Base-by-base conservation (phyloP, 1,284 basidiomycete genomes). In the Trametes versicolor region DNA sequence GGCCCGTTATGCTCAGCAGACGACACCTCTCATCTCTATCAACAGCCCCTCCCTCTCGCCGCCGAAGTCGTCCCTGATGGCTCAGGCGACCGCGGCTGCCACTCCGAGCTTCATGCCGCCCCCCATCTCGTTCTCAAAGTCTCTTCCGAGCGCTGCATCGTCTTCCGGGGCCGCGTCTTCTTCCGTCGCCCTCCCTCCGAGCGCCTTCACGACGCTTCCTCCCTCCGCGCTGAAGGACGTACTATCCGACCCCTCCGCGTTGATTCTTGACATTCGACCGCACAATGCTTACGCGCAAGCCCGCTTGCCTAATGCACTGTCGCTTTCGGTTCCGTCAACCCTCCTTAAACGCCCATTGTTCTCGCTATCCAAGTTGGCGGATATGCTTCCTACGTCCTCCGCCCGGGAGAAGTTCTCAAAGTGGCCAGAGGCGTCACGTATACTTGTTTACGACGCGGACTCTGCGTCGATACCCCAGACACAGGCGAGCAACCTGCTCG, bases 301-400 rank as follows among this genome's bases (percentile, higher is more conserved):
- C 13, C 90, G 95, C 57, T 71, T 97, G 34, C 84, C 85, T 34
- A 73, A 80, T 48, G 91, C 96, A n/a, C 83, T 98, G 67, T 95
- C 95, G 48, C 86, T 99, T 63, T 95, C 94, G 52, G 93, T 98
- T 5, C 97, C 97, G 0, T 96, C 96, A 4, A 99, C 97, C 0
- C 88, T 99, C 29, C 90, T 99, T 73, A 95, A 95, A 67, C 89
- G 96, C 0, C 94, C 94, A 0, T 83, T 89, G 7, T 97, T 95
- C 79, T 90, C 91, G 29, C 84, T 96, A 10, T 81, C 87, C 37
- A 90, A 89, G 50, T 84, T 97, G 13, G 79, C 85, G 2, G 87
- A 87, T 29, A 95, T 96, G 90, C 85, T 97, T 19, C 85, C 89
- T 4, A 86, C 88, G 0, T 64, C 79, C 6, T 73, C 81, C 1